Evolutionary conservation across 78 protist genomes (phyloP).

Genomic region (Isochrysis galbana): DNA sequence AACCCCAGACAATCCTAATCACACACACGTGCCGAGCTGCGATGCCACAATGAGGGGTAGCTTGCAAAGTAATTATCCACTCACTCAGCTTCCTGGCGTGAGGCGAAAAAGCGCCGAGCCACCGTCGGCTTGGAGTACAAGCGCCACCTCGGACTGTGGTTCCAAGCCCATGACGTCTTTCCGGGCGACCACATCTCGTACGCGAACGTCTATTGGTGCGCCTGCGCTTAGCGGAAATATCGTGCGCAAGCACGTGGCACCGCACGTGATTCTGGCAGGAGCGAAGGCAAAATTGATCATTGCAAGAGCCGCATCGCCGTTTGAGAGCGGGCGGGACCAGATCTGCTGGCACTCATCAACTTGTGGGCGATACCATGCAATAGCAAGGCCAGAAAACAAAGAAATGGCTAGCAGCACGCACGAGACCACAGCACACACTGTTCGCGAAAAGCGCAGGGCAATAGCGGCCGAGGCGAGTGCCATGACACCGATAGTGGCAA

Average conservation of each 20-base stretch:
- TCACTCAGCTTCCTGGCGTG: no score
- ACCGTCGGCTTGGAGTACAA: background rate
- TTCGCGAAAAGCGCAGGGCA: background rate
- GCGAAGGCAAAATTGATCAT: background rate
- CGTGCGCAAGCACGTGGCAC: background rate
- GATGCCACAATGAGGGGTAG: no score
- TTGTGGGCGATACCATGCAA: background rate
- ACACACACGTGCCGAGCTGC: no score
- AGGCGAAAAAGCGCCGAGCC: background rate
- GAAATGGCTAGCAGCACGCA: background rate
- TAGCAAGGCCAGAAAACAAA: background rate
- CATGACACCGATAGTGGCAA: background rate
- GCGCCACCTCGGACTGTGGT: background rate
- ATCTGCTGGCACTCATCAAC: background rate
- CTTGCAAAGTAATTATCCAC: no score
- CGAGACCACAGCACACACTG: background rate
- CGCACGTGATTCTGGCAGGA: background rate
- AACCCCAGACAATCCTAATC: no score
- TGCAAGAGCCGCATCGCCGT: background rate
- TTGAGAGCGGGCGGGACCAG: slow-evolving; percentile 2
- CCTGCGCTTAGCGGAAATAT: no score
- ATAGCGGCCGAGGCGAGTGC: background rate
- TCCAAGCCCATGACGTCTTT: background rate
- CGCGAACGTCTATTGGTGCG: background rate
- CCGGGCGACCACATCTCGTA: background rate